Evolutionary conservation across 352 stramenopile species (phyloP), one percentile per base, ranked within the genome.

Genomic region (Globisporangium irregulare): DNA sequence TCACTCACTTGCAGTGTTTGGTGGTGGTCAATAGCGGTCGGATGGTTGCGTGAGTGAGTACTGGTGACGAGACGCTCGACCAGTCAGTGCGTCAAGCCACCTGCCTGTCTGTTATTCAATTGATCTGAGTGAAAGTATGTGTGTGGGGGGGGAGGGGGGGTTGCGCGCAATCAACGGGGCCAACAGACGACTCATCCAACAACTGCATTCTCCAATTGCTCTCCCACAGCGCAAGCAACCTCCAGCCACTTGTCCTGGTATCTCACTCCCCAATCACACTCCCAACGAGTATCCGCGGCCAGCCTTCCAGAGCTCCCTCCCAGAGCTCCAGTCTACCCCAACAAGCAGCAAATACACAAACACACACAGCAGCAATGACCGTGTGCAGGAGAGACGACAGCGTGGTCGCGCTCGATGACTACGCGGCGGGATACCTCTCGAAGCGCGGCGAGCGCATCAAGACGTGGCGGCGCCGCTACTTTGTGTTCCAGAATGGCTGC

Each of bases 391-490:
- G 56, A 14, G 71, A 81, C 36, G 55, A 73, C 25, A 72, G 70
- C 53, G 81, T 91, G 6, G 59, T 89, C 48, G 71, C 80, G 14
- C 79, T 90, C 22, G 77, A 89, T 59, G 82, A 81, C 66, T 87
- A 89, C 70, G 81, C 81, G 27, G 83, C 90, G 66, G 86, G 86
- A 59, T 92, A 81, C 65, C 72, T 93, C 34, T 38, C 75, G 5
- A 93, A 93, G 69, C 80, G 87, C 29, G 82, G 85, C 22, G 79
- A 79, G 20, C 82, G 77, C 68, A 69, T 93, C 67, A 91, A 91
- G 73, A 93, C 76, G 55, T 93, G 85, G 85, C 86, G 89, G 48
- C 83, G 79, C 38, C 83, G 86, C 55, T 93, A 89, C 72, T 93
- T 93, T 64, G 81, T 91, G 29, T 90, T 93, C 71, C 82, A 85